Base-by-base conservation (phyloP, 768 basidiomycete genomes). In the Crassisporium funariophilum region DNA sequence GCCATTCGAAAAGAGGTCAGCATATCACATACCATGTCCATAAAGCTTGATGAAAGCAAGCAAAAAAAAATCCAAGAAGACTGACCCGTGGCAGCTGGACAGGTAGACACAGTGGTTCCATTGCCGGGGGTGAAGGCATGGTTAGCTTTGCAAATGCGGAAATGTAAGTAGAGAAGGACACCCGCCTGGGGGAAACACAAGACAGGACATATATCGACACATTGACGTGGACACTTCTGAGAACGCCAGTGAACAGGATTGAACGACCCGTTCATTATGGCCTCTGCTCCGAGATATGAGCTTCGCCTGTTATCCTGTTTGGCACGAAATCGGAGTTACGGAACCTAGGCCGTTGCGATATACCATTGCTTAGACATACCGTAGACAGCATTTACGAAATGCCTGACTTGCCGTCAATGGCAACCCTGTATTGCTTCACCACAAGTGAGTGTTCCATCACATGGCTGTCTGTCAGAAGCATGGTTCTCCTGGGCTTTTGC, bases 361-460 rank as follows among this genome's bases (percentile, higher is more conserved):
- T 38, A 24, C 33, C 36, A 31, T 20, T 29, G 41, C 16, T 39
- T 41, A 49, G 36, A 38, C 34, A 49, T 23, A 45, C 37, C n/a
- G 29, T n/a, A 21, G 13, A 15, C 34, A 6, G 5, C 35, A 15
- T n/a, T 34, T 46, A 37, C 34, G 12, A 31, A 31, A 27, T 37
- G 44, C 41, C 33, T 29, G 37, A 44, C 48, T 35, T 42, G 83
- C 86, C 86, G 78, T 38, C 86, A 87, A 62, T 82, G 84, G 58
- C 88, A 89, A 47, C 86, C 73, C 54, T 83, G 55, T 2, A 77
- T 81, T 33, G 69, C 81, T 38, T 81, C 83, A 15, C 88, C 88
- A 54, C 88, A 91, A 13, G 88, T 90, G 88, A 88, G 47, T 81
- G 79, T 19, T 84, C 74, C 71, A n/a, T 87, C 82, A 60, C 89